Evolutionary conservation across 805 yeast genomes (phyloP).

Genomic region (Lipomyces sp.): DNA sequence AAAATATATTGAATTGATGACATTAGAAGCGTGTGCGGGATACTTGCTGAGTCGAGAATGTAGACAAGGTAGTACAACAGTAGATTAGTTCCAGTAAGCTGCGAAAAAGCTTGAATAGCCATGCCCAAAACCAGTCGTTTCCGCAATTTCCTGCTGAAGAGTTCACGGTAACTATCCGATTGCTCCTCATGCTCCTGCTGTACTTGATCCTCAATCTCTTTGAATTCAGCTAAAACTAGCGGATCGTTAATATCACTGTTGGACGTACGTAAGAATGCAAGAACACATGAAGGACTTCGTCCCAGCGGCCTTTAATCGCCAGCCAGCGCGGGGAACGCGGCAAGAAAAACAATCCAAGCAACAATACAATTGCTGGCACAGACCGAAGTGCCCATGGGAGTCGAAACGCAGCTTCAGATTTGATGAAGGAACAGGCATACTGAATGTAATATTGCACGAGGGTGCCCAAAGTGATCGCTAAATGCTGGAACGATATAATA

Average conservation of each 20-base stretch:
- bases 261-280: constrained; percentile 80
- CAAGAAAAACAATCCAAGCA: constrained; percentile 72
- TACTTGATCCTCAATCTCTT: constrained; percentile 79
- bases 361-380: constrained; percentile 67
- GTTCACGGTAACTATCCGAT: too few species aligned
- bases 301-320: constrained; percentile 64
- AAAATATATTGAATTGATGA: too few species aligned
- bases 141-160: too few species aligned
- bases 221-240: constrained; percentile 70
- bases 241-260: constrained; percentile 75
- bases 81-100: constrained; percentile 95
- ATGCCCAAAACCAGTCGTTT: too few species aligned
- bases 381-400: constrained; percentile 57
- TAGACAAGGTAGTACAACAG: too few species aligned
- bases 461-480: constrained; percentile 54
- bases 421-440: constrained; percentile 59
- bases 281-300: constrained; percentile 67
- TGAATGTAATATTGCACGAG: background rate
- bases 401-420: constrained; percentile 68
- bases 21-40: too few species aligned
- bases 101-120: too few species aligned
- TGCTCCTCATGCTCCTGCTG: constrained; percentile 70
- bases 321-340: constrained; percentile 93
- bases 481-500: constrained; percentile 82
- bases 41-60: too few species aligned